Conservation (phyloP, 179 eudicot genomes). For the Heliamphora pulchella region DNA sequence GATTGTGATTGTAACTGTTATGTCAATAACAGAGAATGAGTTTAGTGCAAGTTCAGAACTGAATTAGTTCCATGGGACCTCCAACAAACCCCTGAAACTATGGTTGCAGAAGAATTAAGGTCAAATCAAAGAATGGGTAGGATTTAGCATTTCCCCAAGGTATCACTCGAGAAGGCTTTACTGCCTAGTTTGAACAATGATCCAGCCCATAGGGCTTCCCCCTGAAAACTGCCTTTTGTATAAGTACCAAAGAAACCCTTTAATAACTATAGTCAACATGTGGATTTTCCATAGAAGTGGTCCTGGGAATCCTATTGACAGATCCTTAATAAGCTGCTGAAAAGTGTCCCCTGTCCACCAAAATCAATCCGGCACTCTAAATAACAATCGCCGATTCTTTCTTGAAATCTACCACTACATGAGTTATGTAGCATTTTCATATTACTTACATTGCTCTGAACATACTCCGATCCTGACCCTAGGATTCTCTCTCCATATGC, state of each 20-base stretch:
- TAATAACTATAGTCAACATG: neutral
- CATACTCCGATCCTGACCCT: conserved; percentile 65
- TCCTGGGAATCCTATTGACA: neutral
- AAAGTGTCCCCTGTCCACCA: neutral
- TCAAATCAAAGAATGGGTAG: neutral
- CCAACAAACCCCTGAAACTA: neutral
- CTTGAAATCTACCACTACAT: neutral
- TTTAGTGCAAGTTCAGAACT: too few relatives aligned
- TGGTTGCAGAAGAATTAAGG: neutral
- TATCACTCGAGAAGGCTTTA: neutral
- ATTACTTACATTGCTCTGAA: conserved; percentile 60
- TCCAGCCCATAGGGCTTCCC: neutral
- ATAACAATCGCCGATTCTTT: neutral
- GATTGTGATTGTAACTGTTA: neutral
- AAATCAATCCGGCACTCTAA: too few relatives aligned
- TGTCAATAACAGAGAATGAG: too few relatives aligned
- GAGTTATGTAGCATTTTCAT: neutral
- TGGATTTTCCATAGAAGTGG: neutral
- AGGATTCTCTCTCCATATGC: conserved; percentile 60
- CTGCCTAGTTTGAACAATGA: neutral
- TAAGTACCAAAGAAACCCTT: neutral
- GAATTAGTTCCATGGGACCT: too few relatives aligned
- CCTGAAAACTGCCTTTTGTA: too few relatives aligned
- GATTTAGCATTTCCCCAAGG: neutral
- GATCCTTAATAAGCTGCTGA: neutral